These are phyloP conservation scores for Talaromyces ruber DNA, from an alignment of 495 filamentous ascomycete genomes.

Conservation along the genomic window DNA sequence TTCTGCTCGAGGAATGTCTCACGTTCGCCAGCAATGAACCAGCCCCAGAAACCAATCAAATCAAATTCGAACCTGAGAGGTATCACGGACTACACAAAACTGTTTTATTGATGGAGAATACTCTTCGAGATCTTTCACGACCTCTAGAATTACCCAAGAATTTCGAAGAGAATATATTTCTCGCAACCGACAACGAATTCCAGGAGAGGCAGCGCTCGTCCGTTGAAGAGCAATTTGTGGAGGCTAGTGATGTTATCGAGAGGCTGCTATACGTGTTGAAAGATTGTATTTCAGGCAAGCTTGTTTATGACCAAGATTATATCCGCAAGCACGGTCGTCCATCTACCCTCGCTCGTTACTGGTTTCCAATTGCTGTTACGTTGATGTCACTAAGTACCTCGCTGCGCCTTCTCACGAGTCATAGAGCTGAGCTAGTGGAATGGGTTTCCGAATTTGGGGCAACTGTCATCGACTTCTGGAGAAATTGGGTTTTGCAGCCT, in stretches of 20 bases:
- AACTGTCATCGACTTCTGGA: conserved; percentile 82
- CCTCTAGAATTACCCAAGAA: conserved; percentile 48
- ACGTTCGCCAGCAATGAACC: not conserved
- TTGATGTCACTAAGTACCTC: conserved; percentile 74
- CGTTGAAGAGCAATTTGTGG: conserved; percentile 14
- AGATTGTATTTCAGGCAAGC: conserved; percentile 51
- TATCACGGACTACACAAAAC: conserved; percentile 61
- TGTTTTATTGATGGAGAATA: conserved; percentile 71
- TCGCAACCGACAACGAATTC: conserved; percentile 36
- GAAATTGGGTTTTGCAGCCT: conserved; percentile 90
- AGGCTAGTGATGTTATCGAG: conserved; percentile 50
- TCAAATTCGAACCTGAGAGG: conserved; percentile 40
- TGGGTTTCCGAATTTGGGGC: conserved; percentile 70
- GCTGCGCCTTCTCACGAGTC: conserved; percentile 62
- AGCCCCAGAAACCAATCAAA: not conserved
- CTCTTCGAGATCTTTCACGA: conserved; percentile 52
- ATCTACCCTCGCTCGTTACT: conserved; percentile 70
- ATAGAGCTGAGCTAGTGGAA: conserved; percentile 59
- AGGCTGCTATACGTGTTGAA: conserved; percentile 59
- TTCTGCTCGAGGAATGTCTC: conserved; percentile 47
- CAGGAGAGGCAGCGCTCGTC: conserved; percentile 13
- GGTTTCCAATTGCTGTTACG: conserved; percentile 58
- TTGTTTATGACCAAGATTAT: conserved; percentile 33
- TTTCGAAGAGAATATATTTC: conserved; percentile 69
- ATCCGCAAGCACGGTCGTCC: conserved; percentile 63